phyloP scores from a whole-genome alignment of 805 yeast genomes.

The Saccharomyces paradoxus region DNA sequence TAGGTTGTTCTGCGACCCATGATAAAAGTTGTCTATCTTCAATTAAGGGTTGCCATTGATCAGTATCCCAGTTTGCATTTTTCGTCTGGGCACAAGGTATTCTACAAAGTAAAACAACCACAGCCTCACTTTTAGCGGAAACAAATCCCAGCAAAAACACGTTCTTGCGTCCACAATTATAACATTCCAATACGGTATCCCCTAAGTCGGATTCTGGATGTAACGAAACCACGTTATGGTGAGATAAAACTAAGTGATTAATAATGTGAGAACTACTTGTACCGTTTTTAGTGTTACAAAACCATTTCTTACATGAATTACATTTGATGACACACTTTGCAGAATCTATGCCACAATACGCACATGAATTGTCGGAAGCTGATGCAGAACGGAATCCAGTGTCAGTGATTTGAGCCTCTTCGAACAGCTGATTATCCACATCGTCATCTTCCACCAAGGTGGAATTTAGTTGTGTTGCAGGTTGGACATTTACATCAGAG shows the following conservation, averaged over 20 bases:
- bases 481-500: neutral
- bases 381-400: neutral
- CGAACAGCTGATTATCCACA: neutral
- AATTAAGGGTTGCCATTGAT: conserved; percentile 79
- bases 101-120: conserved; percentile 80
- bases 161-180: conserved; percentile 78
- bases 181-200: conserved; percentile 82
- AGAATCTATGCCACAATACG: conserved; percentile 68
- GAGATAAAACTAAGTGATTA: conserved; percentile 73
- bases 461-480: conserved; percentile 1
- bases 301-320: conserved; percentile 74
- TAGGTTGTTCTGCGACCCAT: conserved; percentile 73
- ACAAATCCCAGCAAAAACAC: conserved; percentile 80
- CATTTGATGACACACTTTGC: conserved; percentile 67
- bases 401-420: neutral
- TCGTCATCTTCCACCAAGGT: neutral
- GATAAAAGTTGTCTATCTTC: conserved; percentile 69
- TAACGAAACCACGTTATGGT: conserved; percentile 64
- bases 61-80: conserved; percentile 78
- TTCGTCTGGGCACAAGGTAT: conserved; percentile 77
- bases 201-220: conserved; percentile 80
- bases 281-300: conserved; percentile 65
- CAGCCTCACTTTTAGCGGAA: conserved; percentile 76
- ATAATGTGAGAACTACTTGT: conserved; percentile 71
- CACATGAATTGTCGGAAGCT: conserved; percentile 38